A percentile compares a stretch with the other conserved stretches of the same genome.
phyloP scores from a whole-genome alignment of 805 yeast genomes.

The Candida wancherniae region DNA sequence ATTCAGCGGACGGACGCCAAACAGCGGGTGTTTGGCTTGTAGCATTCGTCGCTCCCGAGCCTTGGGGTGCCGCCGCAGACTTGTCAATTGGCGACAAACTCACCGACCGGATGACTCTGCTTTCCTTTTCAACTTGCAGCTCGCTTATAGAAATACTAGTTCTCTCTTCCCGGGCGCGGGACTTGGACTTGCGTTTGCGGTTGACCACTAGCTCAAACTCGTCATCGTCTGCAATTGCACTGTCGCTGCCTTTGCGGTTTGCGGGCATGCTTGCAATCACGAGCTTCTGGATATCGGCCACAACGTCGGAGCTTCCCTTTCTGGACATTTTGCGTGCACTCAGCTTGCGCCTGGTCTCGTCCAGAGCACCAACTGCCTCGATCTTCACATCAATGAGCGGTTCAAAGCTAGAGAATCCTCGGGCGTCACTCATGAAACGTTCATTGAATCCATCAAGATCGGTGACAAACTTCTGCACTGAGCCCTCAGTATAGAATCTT shows the following conservation, averaged over 20 bases:
- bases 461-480: constrained; percentile 17
- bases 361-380: constrained; percentile 10
- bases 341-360: constrained; percentile 20
- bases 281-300: constrained; percentile 23
- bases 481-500: too few species aligned
- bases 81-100: not conserved
- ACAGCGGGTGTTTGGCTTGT: not conserved
- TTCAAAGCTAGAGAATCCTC: constrained; percentile 30
- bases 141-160: not conserved
- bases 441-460: constrained; percentile 23
- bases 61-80: too few species aligned
- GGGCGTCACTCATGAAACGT: constrained; percentile 30
- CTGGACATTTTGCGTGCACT: constrained; percentile 23
- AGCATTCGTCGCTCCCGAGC: not conserved
- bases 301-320: constrained; percentile 15
- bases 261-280: constrained; percentile 11
- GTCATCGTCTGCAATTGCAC: constrained; percentile 20
- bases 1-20: too few species aligned
- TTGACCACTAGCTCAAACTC: constrained; percentile 26
- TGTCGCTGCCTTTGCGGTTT: constrained; percentile 7
- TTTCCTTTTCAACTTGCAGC: not conserved
- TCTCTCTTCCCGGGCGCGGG: not conserved
- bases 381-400: constrained; percentile 32
- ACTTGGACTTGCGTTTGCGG: constrained; percentile 16
- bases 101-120: not conserved